Base-by-base conservation (phyloP, 805 yeast species). In the Candida piceae region DNA sequence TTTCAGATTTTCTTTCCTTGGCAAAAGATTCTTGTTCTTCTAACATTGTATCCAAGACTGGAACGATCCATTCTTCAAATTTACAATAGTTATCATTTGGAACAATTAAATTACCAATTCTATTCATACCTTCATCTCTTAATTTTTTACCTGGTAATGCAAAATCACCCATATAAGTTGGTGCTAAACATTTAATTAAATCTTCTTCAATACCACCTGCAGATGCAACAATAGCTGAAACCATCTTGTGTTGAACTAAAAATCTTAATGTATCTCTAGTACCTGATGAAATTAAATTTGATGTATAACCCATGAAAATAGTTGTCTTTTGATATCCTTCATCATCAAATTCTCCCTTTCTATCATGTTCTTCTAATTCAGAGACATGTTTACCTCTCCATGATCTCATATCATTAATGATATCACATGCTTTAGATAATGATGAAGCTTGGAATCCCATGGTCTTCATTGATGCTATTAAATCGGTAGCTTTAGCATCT, bases 131-230 rank as follows among this genome's bases (percentile, higher is more conserved):
- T 61, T 88, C 81, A 34, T 87, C 96, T 62, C 99, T 79, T 45
- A 93, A 73, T 32, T 72, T 69, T 39, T 79, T 69, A 42, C 99
- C 99, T 12, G 80, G 77, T 48, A 90, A 69, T 30, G 82, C 60
- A 61, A 88, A 93, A 34, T 88, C 97, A 36, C 98, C 97, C 71
- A 94, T 69, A 55, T 80, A 89, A 7, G 99, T 93, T 38, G 97
- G 96, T 2, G 97, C 98, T 39, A 93, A 70, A 58, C 96, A 88
- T 63, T 93, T 93, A 70, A 93, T 93, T 34, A 93, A 66, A 64
- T 93, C 99, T 67, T 93, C 99, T 62, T 93, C 99, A 44, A 93
- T 80, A 49, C 98, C 99, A 48, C 99, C 99, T 16, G 96, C 98
- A 44, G 90, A 76, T n/a, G 97, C 83, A 34, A 93, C 98, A 52